These are phyloP conservation scores for Emmonsiellopsis sp. DNA, from an alignment of 2,329 filamentous ascomycete genomes.

Conservation along the genomic window DNA sequence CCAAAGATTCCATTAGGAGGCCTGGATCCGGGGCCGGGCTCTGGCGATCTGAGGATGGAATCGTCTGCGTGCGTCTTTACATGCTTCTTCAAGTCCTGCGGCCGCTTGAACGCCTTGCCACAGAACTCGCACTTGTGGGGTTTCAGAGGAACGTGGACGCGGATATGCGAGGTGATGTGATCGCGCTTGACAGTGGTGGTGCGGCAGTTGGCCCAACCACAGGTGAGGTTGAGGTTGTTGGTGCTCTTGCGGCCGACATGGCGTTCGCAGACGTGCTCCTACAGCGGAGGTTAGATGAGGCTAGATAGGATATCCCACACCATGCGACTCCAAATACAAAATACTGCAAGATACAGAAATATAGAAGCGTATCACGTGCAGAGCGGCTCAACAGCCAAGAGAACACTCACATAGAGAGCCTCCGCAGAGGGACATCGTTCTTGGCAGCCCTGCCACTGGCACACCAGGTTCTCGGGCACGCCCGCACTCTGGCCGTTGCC, in stretches of 20 bases:
- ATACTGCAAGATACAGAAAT: neutral
- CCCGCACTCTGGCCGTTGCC: slow-evolving; percentile 20
- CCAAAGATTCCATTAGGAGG: slow-evolving; percentile 34
- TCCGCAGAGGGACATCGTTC: slow-evolving; percentile 51
- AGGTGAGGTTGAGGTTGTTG: slow-evolving; percentile 95
- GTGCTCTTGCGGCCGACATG: slow-evolving; percentile 98
- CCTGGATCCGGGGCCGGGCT: slow-evolving; percentile 41
- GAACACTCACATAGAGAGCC: slow-evolving; percentile 48
- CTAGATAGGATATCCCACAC: too few species aligned
- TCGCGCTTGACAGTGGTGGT: slow-evolving; percentile 98
- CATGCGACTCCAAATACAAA: neutral
- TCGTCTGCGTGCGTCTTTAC: slow-evolving; percentile 98
- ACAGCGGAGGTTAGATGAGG: slow-evolving; percentile 1
- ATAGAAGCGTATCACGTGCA: slow-evolving; percentile 3
- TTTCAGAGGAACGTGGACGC: slow-evolving; percentile 96
- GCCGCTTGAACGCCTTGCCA: slow-evolving; percentile 97
- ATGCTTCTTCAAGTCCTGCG: slow-evolving; percentile 98
- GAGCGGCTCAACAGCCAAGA: slow-evolving; percentile 3
- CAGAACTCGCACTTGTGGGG: slow-evolving; percentile 99
- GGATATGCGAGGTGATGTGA: slow-evolving; percentile 97
- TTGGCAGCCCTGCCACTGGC: slow-evolving; percentile 54
- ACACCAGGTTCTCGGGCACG: slow-evolving; percentile 34
- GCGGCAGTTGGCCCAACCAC: slow-evolving; percentile 91
- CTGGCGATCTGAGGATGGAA: slow-evolving; percentile 62
- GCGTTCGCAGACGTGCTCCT: slow-evolving; percentile 97